Percentiles rank a stretch among this genome's conserved stretches.
phyloP scores from a whole-genome alignment of 2,329 filamentous ascomycete genomes.

The Ascochyta lentis region DNA sequence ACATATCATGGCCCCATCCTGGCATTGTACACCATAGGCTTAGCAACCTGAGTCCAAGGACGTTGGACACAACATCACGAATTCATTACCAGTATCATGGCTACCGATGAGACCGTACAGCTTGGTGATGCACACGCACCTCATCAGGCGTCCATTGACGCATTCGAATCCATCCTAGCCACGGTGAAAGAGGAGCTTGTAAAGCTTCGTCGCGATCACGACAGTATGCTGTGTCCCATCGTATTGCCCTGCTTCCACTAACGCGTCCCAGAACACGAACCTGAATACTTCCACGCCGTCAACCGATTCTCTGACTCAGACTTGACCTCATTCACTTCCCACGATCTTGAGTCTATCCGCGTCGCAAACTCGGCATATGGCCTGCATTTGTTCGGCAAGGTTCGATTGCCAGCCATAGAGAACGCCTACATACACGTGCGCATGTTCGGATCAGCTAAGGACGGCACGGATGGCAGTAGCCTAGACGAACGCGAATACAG shows the following conservation, averaged over 20 bases:
- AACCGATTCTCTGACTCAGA: slow-evolving; percentile 51
- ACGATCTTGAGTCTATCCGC: slow-evolving; percentile 37
- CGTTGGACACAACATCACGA: background rate
- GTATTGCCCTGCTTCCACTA: background rate
- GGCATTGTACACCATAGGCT: background rate
- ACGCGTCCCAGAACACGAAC: slow-evolving; percentile 41
- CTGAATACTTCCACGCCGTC: slow-evolving; percentile 46
- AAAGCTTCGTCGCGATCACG: slow-evolving; percentile 44
- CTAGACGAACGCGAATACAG: slow-evolving; percentile 41
- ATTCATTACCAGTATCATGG: slow-evolving; percentile 33
- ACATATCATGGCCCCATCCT: slow-evolving; percentile 6
- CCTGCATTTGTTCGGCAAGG: slow-evolving; percentile 42
- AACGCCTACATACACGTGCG: slow-evolving; percentile 43
- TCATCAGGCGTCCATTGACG: slow-evolving; percentile 43
- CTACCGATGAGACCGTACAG: slow-evolving; percentile 46
- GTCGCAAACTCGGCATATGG: slow-evolving; percentile 42
- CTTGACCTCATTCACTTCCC: slow-evolving; percentile 35
- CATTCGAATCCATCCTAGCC: slow-evolving; percentile 41
- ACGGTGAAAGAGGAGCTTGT: slow-evolving; percentile 42
- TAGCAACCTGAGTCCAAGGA: background rate
- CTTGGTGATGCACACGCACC: slow-evolving; percentile 43
- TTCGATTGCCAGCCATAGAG: slow-evolving; percentile 32
- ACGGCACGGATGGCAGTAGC: slow-evolving; percentile 43
- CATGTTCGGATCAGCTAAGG: slow-evolving; percentile 41
- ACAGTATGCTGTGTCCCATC: slow-evolving; percentile 30